Base-by-base conservation (phyloP, 1,284 basidiomycete genomes). In the Takashimella koratensis region DNA sequence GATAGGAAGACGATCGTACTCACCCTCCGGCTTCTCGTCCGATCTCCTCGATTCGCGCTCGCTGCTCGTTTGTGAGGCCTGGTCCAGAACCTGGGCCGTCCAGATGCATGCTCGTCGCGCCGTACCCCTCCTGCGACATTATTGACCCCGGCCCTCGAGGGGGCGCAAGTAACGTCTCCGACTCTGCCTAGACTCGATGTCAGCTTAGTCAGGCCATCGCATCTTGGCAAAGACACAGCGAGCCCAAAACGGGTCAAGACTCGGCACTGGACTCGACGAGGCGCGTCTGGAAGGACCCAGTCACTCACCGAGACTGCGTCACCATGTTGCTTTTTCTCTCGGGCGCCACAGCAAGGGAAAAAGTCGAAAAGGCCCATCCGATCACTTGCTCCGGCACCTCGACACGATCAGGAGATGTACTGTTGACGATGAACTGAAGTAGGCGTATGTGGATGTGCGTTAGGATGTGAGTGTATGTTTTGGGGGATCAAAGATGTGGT, bases 341-440 rank as follows among this genome's bases (percentile, higher is more conserved):
- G 47, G 13, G 53, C 55, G n/a, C 62, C 62, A 54, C 62, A 64
- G 36, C 62, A 64, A 16, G 57, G 53, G 10, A 64, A 45, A 25
- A 57, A 60, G 45, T 58, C 60, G 25, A 64, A 47, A 25, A 64
- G 43, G 19, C 58, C 60, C 62, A 64, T 64, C 20, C 16, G 30
- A 36, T 36, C 30, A 36, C 30, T 36, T 36, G 10, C 30, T 36
- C n/a, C 10, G 30, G 16, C 30, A 36, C 30, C 30, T 36, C 30
- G 30, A 36, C 30, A n/a, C n/a, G n/a, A n/a, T n/a, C n/a, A n/a
- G n/a, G n/a, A n/a, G n/a, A n/a, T n/a, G n/a, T n/a, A n/a, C n/a
- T n/a, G n/a, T n/a, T n/a, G n/a, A n/a, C n/a, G n/a, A n/a, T n/a
- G n/a, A n/a, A n/a, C n/a, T n/a, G n/a, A n/a, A n/a, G n/a, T n/a